Conservation (phyloP, 768 basidiomycete species). For the Boletus tylopilopsis region DNA sequence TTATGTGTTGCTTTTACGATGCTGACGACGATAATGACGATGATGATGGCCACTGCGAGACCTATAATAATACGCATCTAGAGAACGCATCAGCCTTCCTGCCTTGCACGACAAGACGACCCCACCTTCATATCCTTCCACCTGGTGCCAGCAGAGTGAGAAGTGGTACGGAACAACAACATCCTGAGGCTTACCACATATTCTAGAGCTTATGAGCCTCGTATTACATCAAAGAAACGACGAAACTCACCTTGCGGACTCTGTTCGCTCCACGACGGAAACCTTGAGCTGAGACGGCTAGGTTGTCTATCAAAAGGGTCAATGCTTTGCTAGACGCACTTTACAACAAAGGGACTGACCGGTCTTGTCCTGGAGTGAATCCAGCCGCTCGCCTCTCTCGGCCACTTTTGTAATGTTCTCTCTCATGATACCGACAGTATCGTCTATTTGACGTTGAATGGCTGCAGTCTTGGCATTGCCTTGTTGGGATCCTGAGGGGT, state of each 20-base stretch:
- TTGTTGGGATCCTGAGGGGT: conserved; percentile 42
- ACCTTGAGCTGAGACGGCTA: conserved; percentile 98
- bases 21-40: conserved; percentile 94
- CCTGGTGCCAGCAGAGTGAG: conserved; percentile 40
- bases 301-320: conserved; percentile 60
- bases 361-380: conserved; percentile 96
- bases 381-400: conserved; percentile 90
- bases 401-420: conserved; percentile 97
- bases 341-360: conserved; percentile 50
- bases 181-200: conserved; percentile 70
- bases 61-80: conserved; percentile 98
- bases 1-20: conserved; percentile 82
- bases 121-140: conserved; percentile 97
- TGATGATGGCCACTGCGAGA: conserved; percentile 81
- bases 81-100: conserved; percentile 10
- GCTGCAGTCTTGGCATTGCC: conserved; percentile 84
- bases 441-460: conserved; percentile 96
- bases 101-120: conserved; percentile 3
- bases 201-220: conserved; percentile 46
- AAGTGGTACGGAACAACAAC: not conserved
- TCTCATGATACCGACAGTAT: conserved; percentile 96
- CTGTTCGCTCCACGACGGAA: conserved; percentile 97
- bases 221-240: not conserved
- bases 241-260: conserved; percentile 77
- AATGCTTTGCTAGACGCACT: not conserved